Percentiles rank a stretch among this genome's conserved stretches.
Conservation (phyloP, 805 yeast species). For the Lachancea sp. region DNA sequence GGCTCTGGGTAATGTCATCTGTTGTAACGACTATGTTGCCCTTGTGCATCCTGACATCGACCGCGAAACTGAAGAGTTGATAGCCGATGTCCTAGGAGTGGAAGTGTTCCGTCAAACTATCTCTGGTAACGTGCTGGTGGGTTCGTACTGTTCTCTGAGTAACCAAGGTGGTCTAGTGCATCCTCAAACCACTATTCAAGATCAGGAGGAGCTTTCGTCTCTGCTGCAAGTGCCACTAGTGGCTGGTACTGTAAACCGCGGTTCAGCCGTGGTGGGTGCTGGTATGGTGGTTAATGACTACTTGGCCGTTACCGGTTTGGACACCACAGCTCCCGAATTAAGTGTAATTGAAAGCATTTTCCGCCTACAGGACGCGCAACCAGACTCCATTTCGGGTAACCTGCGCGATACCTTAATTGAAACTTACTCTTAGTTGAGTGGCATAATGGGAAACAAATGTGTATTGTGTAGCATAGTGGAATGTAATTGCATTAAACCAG, state of each 20-base stretch:
- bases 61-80: constrained; percentile 97
- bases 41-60: constrained; percentile 98
- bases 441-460: constrained; percentile 1
- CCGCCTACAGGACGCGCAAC: constrained; percentile 86
- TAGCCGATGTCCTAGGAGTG: constrained; percentile 96
- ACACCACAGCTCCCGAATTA: constrained; percentile 97
- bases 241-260: constrained; percentile 98
- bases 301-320: constrained; percentile 94
- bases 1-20: constrained; percentile 95
- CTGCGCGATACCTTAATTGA: constrained; percentile 89
- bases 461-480: constrained; percentile 8
- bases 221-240: constrained; percentile 94
- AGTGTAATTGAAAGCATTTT: constrained; percentile 95
- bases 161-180: constrained; percentile 98
- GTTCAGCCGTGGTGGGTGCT: constrained; percentile 96
- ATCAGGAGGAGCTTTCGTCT: constrained; percentile 95
- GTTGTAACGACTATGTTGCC: constrained; percentile 98
- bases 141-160: constrained; percentile 89
- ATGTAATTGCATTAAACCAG: too few relatives aligned
- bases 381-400: constrained; percentile 76
- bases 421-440: constrained; percentile 58
- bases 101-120: constrained; percentile 99
- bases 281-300: constrained; percentile 99
- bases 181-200: constrained; percentile 95
- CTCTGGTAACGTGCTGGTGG: constrained; percentile 96